Base-by-base conservation (phyloP, 192 early-diverging fungal species). In the Gryganskiella cystojenkinii region DNA sequence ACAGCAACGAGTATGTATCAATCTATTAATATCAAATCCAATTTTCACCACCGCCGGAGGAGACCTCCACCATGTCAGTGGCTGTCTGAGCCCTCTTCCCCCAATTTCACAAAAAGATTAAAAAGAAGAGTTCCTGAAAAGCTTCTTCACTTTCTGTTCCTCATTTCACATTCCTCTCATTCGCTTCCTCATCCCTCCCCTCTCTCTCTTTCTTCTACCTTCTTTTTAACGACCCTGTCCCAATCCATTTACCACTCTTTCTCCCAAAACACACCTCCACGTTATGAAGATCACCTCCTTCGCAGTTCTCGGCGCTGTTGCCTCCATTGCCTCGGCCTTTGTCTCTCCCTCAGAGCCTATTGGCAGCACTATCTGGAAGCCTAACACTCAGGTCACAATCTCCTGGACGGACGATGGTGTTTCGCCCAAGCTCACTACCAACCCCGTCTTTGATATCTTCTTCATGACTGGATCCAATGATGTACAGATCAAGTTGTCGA, bases 401-500 rank as follows among this genome's bases (percentile, higher is more conserved):
- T 24, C 40, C 31, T 78, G 74, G 74, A 6, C 1, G 20, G 66
- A 78, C 37, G 74, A 68, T 22, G 30, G 13, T 3, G 43, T 28
- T 9, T 17, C 24, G 0, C 73, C 73, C n/a, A 20, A 13, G 1
- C 65, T 76, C 40, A 15, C 42, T 28, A 44, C 61, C 37, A 61
- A 59, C 52, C 74, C 58, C 13, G 30, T 69, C n/a, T 59, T 68
- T 31, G 61, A 76, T 35, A 58, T 76, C 53, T 76, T 37, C 60
- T 53, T 76, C 59, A 76, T 56, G 64, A 63, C 73, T 22, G 73
- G 73, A 17, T 30, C 33, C 19, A 59, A 76, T 60, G 46, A 50
- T 52, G 24, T 17, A 45, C 59, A 44, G 34, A 19, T 56, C 46
- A 50, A 67, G 50, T 27, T 74, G 11, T 63, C 51, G 24, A 49